Evolutionary conservation across 2,329 filamentous ascomycete genomes (phyloP), one percentile per base, ranked within the genome.

Genomic region (Colletotrichum filicis): DNA sequence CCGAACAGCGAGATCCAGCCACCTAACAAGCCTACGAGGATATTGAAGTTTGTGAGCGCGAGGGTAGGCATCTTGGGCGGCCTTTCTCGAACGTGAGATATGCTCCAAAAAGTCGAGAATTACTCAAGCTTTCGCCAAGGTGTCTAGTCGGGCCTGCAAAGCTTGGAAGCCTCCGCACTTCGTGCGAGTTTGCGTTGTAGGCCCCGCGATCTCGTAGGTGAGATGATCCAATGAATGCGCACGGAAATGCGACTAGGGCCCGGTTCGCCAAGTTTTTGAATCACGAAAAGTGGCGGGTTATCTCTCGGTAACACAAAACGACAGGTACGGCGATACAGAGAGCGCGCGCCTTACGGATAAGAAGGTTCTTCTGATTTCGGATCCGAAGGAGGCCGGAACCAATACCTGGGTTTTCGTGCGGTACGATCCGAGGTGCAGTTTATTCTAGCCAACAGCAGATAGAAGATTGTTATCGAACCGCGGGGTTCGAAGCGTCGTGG

Each of bases 1-100:
- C 95, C 95, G 79, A 97, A 98, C n/a, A 97, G 77, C 0, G 94
- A 95, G 74, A 98, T 92, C 84, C 97, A 98, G 1, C 94, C 95
- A 16, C 95, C 95, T 14, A 97, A 83, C 8, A 94, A 89, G 66
- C 93, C 92, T 79, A 94, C 91, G 67, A 95, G 90, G 75, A 97
- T 93, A 83, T 97, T 97, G 87, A 97, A 97, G 81, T 74, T 74
- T 53, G 67, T 74, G 37, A 82, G 58, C 6, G 79, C 81, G 35
- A 84, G 73, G 28, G 81, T 82, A 57, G 85, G 85, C 85, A 87
- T 87, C 68, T 77, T 82, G 68, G 65, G 32, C 61, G 19, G 62
- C 52, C 64, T 69, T 63, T 57, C 57, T 32, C 37, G 22, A 14
- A 11, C 53, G 53, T 57, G 52, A 67, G 60, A 14, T 28, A 22